These are phyloP conservation scores for Sporisorium iseilematis-ciliati DNA, from an alignment of 1,284 basidiomycete species.

Conservation along the genomic window DNA sequence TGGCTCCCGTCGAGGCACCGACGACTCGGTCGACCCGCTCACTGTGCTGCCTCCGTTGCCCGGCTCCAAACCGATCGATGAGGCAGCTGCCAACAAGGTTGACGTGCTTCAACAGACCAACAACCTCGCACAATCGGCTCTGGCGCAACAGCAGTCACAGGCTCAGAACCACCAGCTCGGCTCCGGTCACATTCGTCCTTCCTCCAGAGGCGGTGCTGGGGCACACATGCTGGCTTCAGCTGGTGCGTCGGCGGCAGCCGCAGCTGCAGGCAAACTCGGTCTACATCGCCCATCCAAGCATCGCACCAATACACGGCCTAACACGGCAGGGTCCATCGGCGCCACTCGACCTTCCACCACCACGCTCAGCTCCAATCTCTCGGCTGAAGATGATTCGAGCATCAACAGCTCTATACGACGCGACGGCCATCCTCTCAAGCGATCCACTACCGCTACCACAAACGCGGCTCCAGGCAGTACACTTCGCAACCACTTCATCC, in stretches of 20 bases:
- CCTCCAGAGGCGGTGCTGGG: slow-evolving; percentile 46
- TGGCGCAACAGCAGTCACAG: slow-evolving; percentile 30
- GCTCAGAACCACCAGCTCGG: slow-evolving; percentile 19
- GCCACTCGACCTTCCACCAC: slow-evolving; percentile 39
- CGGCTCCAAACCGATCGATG: slow-evolving; percentile 31
- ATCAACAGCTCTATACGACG: slow-evolving; percentile 24
- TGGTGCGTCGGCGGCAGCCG: slow-evolving; percentile 57
- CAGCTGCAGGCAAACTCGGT: slow-evolving; percentile 60
- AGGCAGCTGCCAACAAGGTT: slow-evolving; percentile 25
- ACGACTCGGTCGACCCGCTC: slow-evolving; percentile 49
- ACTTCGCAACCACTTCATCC: slow-evolving; percentile 72
- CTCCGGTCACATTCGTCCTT: slow-evolving; percentile 26
- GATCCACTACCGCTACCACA: slow-evolving; percentile 27
- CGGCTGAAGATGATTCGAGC: slow-evolving; percentile 47
- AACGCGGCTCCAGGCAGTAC: slow-evolving; percentile 12
- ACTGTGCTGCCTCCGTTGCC: slow-evolving; percentile 25
- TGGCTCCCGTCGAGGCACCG: slow-evolving; percentile 48
- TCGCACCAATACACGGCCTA: slow-evolving; percentile 48
- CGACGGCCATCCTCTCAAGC: slow-evolving; percentile 36
- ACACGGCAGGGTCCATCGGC: slow-evolving; percentile 59
- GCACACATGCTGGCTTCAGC: slow-evolving; percentile 49
- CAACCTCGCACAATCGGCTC: slow-evolving; percentile 32
- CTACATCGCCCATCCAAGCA: slow-evolving; percentile 55
- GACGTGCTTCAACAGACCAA: slow-evolving; percentile 52
- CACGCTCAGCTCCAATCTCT: slow-evolving; percentile 43